Evolutionary conservation across 2,329 filamentous ascomycete genomes (phyloP).

Genomic region (Karstenula rhodostoma): DNA sequence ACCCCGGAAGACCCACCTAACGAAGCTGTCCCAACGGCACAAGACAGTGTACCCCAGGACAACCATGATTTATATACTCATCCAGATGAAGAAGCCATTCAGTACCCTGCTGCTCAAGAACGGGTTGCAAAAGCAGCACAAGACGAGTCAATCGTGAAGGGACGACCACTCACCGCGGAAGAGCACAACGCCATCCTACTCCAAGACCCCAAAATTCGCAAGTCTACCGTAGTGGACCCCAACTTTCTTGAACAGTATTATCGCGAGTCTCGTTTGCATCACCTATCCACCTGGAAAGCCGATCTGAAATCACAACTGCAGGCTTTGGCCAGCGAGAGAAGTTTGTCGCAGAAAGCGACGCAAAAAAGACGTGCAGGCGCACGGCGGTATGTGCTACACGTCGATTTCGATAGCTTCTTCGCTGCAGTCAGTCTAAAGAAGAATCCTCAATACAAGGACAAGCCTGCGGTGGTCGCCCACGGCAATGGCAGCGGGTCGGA

Average conservation of each 20-base stretch:
- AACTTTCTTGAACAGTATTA: constrained; percentile 96
- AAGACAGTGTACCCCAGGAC: constrained; percentile 21
- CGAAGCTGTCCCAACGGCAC: constrained; percentile 11
- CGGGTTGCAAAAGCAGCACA: constrained; percentile 15
- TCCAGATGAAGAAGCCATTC: background rate
- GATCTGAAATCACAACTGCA: constrained; percentile 91
- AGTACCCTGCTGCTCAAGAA: constrained; percentile 16
- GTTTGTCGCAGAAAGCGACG: constrained; percentile 57
- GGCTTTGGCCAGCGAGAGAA: constrained; percentile 76
- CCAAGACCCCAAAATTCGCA: constrained; percentile 82
- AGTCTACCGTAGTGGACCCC: constrained; percentile 90
- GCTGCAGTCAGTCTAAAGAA: constrained; percentile 88
- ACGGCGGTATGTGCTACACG: constrained; percentile 87
- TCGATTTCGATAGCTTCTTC: constrained; percentile 99
- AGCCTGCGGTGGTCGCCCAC: constrained; percentile 89
- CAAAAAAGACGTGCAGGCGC: constrained; percentile 67
- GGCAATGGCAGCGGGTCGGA: constrained; percentile 86
- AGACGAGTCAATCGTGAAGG: constrained; percentile 1
- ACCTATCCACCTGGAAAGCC: constrained; percentile 95
- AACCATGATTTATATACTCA: constrained; percentile 34
- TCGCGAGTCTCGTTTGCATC: constrained; percentile 91
- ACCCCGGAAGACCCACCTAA: constrained; percentile 23
- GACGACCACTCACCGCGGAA: constrained; percentile 75
- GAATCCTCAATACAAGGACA: constrained; percentile 76
- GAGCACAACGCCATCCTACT: constrained; percentile 89